Percentiles rank a stretch among this genome's conserved stretches.
These are phyloP conservation scores for Citrus maxima DNA, from an alignment of 345 rosid species.

Conservation along the genomic window DNA sequence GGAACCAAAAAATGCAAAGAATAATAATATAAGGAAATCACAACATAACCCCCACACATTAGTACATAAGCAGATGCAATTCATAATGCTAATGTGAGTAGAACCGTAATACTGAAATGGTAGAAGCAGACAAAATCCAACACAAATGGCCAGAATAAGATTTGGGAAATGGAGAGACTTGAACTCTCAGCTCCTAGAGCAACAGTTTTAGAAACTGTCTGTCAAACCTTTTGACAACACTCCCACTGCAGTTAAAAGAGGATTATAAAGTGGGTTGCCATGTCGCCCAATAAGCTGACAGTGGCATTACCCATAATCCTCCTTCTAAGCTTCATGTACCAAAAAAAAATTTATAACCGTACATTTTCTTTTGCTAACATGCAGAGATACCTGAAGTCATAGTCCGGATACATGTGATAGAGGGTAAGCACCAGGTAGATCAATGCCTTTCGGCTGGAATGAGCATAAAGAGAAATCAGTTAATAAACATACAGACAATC, in stretches of 20 bases:
- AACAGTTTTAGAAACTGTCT: conserved; percentile 81
- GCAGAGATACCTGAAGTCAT: conserved; percentile 88
- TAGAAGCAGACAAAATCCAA: conserved; percentile 7
- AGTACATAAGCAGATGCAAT: not conserved
- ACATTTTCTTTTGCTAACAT: conserved; percentile 9
- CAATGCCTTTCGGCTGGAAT: conserved; percentile 92
- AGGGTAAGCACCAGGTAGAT: conserved; percentile 94
- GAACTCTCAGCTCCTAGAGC: conserved; percentile 98
- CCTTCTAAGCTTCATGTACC: conserved; percentile 23
- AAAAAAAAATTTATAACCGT: too few relatives aligned
- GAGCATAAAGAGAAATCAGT: conserved; percentile 28
- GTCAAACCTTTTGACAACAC: conserved; percentile 99
- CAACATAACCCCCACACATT: conserved; percentile 1
- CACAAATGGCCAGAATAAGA: conserved; percentile 11
- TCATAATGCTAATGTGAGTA: not conserved
- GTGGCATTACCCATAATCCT: conserved; percentile 99
- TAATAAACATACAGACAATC: conserved; percentile 9
- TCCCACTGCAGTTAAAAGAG: conserved; percentile 63
- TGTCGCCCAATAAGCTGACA: conserved; percentile 91
- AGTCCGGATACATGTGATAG: conserved; percentile 88
- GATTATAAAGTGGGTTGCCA: conserved; percentile 89
- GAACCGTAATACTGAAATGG: too few relatives aligned
- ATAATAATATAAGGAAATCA: conserved; percentile 30
- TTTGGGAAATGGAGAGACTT: conserved; percentile 95
- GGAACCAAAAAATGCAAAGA: conserved; percentile 34